Evolutionary conservation across 2,329 filamentous ascomycete genomes (phyloP).

Genomic region (Neurospora sp.): DNA sequence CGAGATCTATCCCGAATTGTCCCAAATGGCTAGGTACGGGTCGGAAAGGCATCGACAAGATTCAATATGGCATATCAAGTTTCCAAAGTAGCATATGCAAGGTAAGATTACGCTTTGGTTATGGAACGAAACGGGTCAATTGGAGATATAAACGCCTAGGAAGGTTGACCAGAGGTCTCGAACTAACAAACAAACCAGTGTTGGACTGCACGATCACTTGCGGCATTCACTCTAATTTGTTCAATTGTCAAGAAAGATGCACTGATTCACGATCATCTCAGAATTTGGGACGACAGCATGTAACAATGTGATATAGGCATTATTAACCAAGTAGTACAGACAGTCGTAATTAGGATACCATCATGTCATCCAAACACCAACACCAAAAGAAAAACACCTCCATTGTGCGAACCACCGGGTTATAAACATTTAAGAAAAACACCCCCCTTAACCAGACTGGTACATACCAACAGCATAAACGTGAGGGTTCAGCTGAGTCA

Average conservation of each 20-base stretch:
- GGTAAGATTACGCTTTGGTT: too few relatives aligned
- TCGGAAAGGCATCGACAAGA: too few relatives aligned
- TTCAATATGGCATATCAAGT: too few relatives aligned
- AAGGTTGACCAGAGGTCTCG: too few relatives aligned
- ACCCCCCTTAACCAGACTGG: conserved; percentile 56
- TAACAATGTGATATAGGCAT: not conserved
- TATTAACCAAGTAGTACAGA: not conserved
- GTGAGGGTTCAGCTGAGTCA: conserved; percentile 64
- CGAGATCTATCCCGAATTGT: too few relatives aligned
- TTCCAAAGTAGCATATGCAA: too few relatives aligned
- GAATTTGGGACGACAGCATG: not conserved
- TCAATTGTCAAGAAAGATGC: not conserved
- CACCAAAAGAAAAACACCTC: not conserved
- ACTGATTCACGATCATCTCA: not conserved
- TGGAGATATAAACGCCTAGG: too few relatives aligned
- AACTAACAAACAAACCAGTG: too few relatives aligned
- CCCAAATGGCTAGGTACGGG: too few relatives aligned
- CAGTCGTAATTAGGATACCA: not conserved
- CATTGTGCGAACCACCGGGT: not conserved
- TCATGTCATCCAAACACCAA: not conserved
- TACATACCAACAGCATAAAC: conserved; percentile 67
- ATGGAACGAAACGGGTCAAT: too few relatives aligned
- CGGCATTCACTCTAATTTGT: not conserved
- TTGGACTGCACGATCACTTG: not conserved
- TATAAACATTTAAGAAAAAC: not conserved